Conservation (phyloP, 1,139 yeast species). For the Pneumocystis carinii region DNA sequence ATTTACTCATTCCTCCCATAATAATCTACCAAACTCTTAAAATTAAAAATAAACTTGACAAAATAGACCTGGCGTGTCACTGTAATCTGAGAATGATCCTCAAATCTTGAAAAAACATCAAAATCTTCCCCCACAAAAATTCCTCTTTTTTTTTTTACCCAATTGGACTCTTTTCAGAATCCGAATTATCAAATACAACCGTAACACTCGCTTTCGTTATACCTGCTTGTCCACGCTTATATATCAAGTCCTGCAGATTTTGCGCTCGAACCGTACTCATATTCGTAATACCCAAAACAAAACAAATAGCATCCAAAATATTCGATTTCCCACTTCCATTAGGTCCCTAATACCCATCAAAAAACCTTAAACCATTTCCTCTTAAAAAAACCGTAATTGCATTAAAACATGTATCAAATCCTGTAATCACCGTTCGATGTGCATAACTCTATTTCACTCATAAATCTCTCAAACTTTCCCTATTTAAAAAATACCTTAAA, state of each 20-base stretch:
- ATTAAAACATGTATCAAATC: constrained; percentile 92
- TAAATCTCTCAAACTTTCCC: background rate
- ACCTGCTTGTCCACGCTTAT: constrained; percentile 96
- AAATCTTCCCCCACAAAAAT: background rate
- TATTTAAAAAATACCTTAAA: constrained; percentile 37
- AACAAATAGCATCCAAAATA: constrained; percentile 89
- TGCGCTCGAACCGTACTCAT: constrained; percentile 92
- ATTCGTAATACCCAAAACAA: constrained; percentile 90
- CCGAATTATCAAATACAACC: constrained; percentile 79
- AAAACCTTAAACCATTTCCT: background rate
- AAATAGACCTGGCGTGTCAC: constrained; percentile 57
- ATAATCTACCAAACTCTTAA: constrained; percentile 30
- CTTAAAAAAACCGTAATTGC: constrained; percentile 49
- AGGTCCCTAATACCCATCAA: constrained; percentile 35
- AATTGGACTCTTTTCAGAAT: constrained; percentile 61
- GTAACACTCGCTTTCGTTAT: constrained; percentile 95
- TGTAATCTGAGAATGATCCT: constrained; percentile 61
- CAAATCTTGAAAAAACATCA: constrained; percentile 31
- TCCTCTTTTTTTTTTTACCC: constrained; percentile 27
- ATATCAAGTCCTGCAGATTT: constrained; percentile 81
- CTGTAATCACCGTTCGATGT: constrained; percentile 85
- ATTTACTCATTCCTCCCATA: constrained; percentile 84
- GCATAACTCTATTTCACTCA: constrained; percentile 38
- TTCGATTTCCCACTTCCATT: constrained; percentile 97
- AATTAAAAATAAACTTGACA: background rate